Percentiles rank a stretch among this genome's conserved stretches.
These are phyloP conservation scores for Xylaria sp. DNA, from an alignment of 2,329 filamentous ascomycete species.

Conservation along the genomic window DNA sequence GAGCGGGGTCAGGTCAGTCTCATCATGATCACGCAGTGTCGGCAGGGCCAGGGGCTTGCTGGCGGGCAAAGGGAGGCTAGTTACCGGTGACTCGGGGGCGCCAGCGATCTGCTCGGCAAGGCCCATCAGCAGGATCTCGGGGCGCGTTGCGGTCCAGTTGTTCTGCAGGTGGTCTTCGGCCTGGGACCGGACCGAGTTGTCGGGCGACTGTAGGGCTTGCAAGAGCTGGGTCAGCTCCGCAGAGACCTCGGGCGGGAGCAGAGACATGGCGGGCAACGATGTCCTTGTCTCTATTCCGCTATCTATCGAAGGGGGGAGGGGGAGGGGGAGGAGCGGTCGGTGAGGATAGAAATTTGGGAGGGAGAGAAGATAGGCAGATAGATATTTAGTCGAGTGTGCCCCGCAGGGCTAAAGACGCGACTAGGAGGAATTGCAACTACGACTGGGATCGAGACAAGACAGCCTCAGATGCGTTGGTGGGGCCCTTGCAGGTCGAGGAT, in stretches of 20 bases:
- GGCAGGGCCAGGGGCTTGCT: not conserved
- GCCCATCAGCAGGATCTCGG: conserved; percentile 92
- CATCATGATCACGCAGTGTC: not conserved
- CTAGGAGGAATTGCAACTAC: conserved; percentile 26
- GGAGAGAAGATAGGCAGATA: conserved; percentile 1
- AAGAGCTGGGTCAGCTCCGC: conserved; percentile 86
- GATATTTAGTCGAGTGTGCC: conserved; percentile 24
- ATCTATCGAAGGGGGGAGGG: not conserved
- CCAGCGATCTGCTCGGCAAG: conserved; percentile 89
- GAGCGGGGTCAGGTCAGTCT: conserved; percentile 16
- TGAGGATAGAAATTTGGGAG: not conserved
- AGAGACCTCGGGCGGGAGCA: conserved; percentile 85
- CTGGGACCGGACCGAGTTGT: conserved; percentile 85
- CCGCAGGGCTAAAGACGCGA: conserved; percentile 37
- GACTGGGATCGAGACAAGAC: not conserved
- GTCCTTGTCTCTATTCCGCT: conserved; percentile 26
- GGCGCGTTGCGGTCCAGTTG: conserved; percentile 85
- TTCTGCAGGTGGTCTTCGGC: conserved; percentile 91
- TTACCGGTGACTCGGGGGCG: conserved; percentile 77
- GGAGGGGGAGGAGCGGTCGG: not conserved
- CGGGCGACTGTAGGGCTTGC: conserved; percentile 85
- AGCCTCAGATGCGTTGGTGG: not conserved
- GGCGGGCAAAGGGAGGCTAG: conserved; percentile 43
- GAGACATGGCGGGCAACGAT: conserved; percentile 70
- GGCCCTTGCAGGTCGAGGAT: not conserved